Conservation (phyloP, 139 green algal species). For the Tetradesmus lagerheimii region DNA sequence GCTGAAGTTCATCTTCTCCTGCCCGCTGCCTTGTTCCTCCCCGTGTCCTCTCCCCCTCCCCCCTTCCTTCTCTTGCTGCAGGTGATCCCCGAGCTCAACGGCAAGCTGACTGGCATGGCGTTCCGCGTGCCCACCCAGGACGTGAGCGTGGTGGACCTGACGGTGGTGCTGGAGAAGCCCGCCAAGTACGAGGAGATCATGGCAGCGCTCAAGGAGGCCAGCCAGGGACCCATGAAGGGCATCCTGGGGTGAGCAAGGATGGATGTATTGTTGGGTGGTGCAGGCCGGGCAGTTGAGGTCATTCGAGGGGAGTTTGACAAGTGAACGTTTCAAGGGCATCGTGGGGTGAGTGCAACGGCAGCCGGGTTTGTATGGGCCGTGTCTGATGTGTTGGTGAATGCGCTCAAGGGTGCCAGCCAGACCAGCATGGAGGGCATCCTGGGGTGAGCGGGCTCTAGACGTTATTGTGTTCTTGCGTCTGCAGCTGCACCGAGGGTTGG, state of each 20-base stretch:
- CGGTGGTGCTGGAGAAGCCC: constrained; percentile 88
- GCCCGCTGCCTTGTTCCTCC: too few species aligned
- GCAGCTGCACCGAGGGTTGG: too few species aligned
- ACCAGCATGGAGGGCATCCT: constrained; percentile 88
- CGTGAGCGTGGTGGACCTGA: constrained; percentile 98
- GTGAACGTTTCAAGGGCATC: too few species aligned
- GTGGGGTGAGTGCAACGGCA: too few species aligned
- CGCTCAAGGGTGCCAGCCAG: too few species aligned
- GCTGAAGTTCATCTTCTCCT: too few species aligned
- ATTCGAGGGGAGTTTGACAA: too few species aligned
- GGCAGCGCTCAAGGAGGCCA: constrained; percentile 82
- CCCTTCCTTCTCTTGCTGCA: constrained; percentile 46
- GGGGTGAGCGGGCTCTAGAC: constrained; percentile 58
- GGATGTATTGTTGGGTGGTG: too few species aligned
- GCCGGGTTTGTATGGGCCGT: too few species aligned
- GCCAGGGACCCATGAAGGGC: constrained; percentile 87
- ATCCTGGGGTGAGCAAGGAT: constrained; percentile 76
- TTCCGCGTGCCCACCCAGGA: constrained; percentile 97
- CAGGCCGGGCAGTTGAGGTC: too few species aligned
- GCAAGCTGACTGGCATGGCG: constrained; percentile 99
- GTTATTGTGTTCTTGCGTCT: too few species aligned
- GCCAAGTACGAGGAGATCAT: constrained; percentile 96
- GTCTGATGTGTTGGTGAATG: too few species aligned
- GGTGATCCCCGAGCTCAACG: constrained; percentile 96
- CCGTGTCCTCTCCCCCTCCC: not conserved